These are phyloP conservation scores for Penstemon barbatus DNA, from an alignment of 257 asterid species.

Conservation along the genomic window DNA sequence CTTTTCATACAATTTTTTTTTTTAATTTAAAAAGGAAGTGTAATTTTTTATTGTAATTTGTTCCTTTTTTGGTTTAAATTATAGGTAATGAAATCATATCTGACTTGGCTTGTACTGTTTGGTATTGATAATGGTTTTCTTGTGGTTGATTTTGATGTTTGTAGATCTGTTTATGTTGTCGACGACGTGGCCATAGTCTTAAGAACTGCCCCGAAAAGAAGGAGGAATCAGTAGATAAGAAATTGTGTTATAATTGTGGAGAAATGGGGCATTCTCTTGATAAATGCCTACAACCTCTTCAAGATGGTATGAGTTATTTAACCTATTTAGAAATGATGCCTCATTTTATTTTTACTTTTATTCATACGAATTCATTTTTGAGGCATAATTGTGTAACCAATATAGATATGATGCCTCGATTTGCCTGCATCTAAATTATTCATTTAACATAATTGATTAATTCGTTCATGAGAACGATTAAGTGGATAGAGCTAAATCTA, in stretches of 20 bases:
- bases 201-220: slow-evolving; percentile 73
- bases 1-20: neutral
- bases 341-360: too few species aligned
- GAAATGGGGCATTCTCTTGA: slow-evolving; percentile 75
- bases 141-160: slow-evolving; percentile 27
- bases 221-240: slow-evolving; percentile 49
- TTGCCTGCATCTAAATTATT: too few species aligned
- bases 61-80: neutral
- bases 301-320: slow-evolving; percentile 62
- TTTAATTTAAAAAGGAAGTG: neutral
- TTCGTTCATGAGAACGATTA: too few species aligned
- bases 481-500: too few species aligned
- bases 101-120: neutral
- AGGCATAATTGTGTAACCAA: neutral
- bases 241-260: slow-evolving; percentile 90
- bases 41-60: neutral
- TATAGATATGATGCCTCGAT: neutral
- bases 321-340: neutral
- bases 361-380: too few species aligned
- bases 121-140: slow-evolving; percentile 20
- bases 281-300: slow-evolving; percentile 69
- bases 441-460: too few species aligned
- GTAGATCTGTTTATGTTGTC: slow-evolving; percentile 84
- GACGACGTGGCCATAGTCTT: slow-evolving; percentile 83
- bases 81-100: neutral